A percentile compares a stretch with the other conserved stretches of the same genome.
Evolutionary conservation across 257 asterid genomes (phyloP).

Genomic region (Nicotiana noctiflora): DNA sequence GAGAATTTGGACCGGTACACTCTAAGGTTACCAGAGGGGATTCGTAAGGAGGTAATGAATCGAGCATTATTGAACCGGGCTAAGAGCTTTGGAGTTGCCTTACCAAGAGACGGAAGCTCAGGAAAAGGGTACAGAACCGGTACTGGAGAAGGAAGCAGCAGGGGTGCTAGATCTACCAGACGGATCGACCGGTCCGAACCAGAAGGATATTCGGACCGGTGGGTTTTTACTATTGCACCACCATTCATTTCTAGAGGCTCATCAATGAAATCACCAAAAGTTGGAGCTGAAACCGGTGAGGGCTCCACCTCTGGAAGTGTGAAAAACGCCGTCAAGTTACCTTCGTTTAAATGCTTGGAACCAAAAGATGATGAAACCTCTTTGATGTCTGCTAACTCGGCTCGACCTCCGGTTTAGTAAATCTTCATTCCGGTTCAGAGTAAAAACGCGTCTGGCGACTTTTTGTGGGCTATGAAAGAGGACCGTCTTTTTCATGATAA

Average conservation of each 20-base stretch:
- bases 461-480: not conserved
- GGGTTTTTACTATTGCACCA: slow-evolving; percentile 28
- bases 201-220: slow-evolving; percentile 52
- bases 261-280: slow-evolving; percentile 50
- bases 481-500: not conserved
- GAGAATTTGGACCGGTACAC: slow-evolving; percentile 71
- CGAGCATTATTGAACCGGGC: slow-evolving; percentile 57
- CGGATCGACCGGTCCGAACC: slow-evolving; percentile 38
- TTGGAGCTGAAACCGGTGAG: slow-evolving; percentile 37
- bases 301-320: slow-evolving; percentile 27
- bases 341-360: slow-evolving; percentile 67
- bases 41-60: slow-evolving; percentile 64
- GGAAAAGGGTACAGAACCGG: slow-evolving; percentile 39
- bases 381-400: slow-evolving; percentile 20
- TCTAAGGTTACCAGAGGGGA: slow-evolving; percentile 45
- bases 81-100: slow-evolving; percentile 26
- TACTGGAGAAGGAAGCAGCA: slow-evolving; percentile 46
- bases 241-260: slow-evolving; percentile 42
- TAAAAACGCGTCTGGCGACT: not conserved
- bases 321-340: slow-evolving; percentile 33
- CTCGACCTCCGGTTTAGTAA: slow-evolving; percentile 34
- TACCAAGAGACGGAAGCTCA: slow-evolving; percentile 39
- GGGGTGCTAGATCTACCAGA: slow-evolving; percentile 28
- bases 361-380: slow-evolving; percentile 55
- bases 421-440: not conserved